Evolutionary conservation across 805 yeast species (phyloP), one percentile per base, ranked within the genome.

Genomic region (Lachancea kluyveri): DNA sequence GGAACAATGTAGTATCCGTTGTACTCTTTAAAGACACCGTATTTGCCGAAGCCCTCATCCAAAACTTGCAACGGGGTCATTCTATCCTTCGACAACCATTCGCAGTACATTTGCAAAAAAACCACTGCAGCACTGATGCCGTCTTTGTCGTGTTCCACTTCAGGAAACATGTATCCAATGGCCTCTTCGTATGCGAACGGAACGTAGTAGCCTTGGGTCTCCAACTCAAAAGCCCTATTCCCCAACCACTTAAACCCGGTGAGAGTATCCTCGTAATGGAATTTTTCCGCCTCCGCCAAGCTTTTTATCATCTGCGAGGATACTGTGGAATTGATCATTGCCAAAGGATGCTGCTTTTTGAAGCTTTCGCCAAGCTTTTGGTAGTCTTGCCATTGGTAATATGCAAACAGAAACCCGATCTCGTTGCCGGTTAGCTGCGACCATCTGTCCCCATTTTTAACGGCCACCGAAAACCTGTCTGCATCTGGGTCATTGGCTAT

Each of bases 181-280:
- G 97, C 97, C 53, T 90, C 98, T 57, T 90, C 98, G 53, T 71
- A 90, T 0, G 84, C 96, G 62, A 90, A 87, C 0, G 95, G 94
- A 1, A 88, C 95, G 4, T 32, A 41, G 46, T 50, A 74, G 0
- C 94, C 95, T 26, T 70, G 53, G 0, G 50, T 40, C 41, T 81
- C 86, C 29, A 84, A 62, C 6, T 78, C 82, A 21, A 80, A 74
- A 2, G 95, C 92, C 41, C 75, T 72, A 52, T 90, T 90, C 3
- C 97, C 98, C 21, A 90, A 79, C 98, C 98, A 90, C 60, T 90
- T 90, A 65, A 90, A 90, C 1, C 98, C 98, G 1, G 97, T 90
- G 35, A 90, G 66, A 0, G 97, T 90, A 40, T 92, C 96, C 24
- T 64, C 68, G 56, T 69, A 82, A 27, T 72, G 64, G 50, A 80